phyloP scores from a whole-genome alignment of 768 basidiomycete species.

The Dioszegia aurantiaca region DNA sequence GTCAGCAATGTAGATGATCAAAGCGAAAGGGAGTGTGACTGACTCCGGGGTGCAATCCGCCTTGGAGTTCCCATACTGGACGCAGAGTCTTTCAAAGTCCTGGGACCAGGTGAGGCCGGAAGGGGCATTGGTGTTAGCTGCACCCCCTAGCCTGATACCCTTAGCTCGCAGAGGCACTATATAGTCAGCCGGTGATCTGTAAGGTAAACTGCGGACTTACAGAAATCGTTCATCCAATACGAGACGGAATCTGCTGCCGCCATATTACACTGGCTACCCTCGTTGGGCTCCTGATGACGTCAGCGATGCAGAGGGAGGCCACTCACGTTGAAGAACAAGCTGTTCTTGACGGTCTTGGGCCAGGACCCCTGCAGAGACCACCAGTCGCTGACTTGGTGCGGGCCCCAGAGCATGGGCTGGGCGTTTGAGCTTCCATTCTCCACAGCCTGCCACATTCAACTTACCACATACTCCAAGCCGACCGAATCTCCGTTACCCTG shows the following conservation, averaged over 20 bases:
- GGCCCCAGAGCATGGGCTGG: conserved; percentile 74
- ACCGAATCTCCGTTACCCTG: conserved; percentile 50
- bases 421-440: no score
- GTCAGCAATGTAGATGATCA: neutral
- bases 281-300: conserved; percentile 62
- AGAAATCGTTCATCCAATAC: conserved; percentile 64
- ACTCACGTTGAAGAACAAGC: conserved; percentile 74
- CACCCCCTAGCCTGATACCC: conserved; percentile 64
- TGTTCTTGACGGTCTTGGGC: conserved; percentile 54
- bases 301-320: no score
- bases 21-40: neutral
- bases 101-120: conserved; percentile 65
- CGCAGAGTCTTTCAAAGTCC: conserved; percentile 61
- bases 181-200: no score
- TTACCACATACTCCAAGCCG: conserved; percentile 61
- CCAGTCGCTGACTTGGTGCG: conserved; percentile 55
- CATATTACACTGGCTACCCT: conserved; percentile 64
- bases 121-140: conserved; percentile 66
- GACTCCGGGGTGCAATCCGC: conserved; percentile 51
- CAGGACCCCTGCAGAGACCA: conserved; percentile 55
- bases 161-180: conserved; percentile 57
- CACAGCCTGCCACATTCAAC: no score
- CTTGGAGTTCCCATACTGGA: conserved; percentile 31
- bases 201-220: no score
- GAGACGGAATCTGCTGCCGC: conserved; percentile 56